A percentile compares a stretch with the other conserved stretches of the same genome.
These are phyloP conservation scores for Eudorina sp. DNA, from an alignment of 139 green algal species.

Conservation along the genomic window DNA sequence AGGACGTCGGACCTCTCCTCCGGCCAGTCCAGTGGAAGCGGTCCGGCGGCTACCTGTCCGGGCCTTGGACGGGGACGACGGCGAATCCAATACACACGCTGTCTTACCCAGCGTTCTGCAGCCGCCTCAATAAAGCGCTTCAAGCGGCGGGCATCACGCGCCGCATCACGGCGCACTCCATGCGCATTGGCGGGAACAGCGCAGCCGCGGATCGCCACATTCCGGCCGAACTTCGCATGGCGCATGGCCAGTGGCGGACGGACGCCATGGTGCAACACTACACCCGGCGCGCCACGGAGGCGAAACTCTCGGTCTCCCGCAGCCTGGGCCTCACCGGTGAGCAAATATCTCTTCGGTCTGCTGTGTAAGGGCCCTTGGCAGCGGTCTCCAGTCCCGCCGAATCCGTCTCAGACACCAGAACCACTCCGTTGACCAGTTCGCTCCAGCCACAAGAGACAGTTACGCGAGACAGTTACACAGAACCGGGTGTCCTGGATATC, in stretches of 20 bases:
- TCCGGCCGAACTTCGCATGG: not conserved
- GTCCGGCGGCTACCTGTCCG: not conserved
- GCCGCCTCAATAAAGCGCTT: not conserved
- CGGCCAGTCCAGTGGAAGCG: not conserved
- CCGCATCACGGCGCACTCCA: not conserved
- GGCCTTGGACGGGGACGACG: not conserved
- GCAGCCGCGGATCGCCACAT: not conserved
- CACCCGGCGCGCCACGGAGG: too few species aligned
- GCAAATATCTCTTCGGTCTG: too few species aligned
- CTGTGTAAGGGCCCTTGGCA: too few species aligned
- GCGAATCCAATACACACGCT: not conserved
- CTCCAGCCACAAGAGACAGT: too few species aligned
- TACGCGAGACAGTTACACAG: too few species aligned
- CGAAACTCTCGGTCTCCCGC: too few species aligned
- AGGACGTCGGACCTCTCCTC: conserved; percentile 16
- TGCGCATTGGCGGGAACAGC: conserved; percentile 11
- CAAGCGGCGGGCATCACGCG: not conserved
- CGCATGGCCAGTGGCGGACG: not conserved
- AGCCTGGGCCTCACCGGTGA: too few species aligned
- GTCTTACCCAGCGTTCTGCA: not conserved
- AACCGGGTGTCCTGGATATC: too few species aligned
- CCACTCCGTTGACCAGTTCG: too few species aligned
- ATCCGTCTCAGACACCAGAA: too few species aligned
- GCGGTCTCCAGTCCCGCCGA: too few species aligned
- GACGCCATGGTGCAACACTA: not conserved